These are phyloP conservation scores for Pseudogymnoascus sp. DNA, from an alignment of 2,329 filamentous ascomycete genomes.

Conservation along the genomic window DNA sequence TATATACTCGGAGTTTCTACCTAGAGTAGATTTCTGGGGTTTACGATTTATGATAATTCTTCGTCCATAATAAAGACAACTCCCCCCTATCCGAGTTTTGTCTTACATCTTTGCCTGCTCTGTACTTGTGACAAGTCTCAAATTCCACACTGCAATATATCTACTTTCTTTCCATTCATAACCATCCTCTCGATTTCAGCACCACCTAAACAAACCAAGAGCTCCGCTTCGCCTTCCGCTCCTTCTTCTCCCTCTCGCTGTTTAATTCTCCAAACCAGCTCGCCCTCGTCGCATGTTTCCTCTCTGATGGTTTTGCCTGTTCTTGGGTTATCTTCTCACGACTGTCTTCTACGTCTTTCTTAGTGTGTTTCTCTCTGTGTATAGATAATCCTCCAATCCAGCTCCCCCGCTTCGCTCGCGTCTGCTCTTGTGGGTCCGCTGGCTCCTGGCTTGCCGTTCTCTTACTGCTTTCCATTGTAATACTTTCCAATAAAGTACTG, in stretches of 20 bases:
- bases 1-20: slow-evolving; percentile 9
- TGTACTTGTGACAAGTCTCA: background rate
- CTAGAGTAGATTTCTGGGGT: background rate
- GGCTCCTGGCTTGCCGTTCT: background rate
- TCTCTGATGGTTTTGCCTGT: background rate
- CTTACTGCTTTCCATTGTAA: too few relatives aligned
- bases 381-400: background rate
- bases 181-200: background rate
- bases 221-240: background rate
- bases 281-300: background rate
- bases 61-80: background rate
- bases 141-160: background rate
- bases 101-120: background rate
- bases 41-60: slow-evolving; percentile 1
- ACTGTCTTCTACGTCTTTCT: background rate
- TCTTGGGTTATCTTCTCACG: background rate
- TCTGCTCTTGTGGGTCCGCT: background rate
- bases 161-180: background rate
- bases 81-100: background rate
- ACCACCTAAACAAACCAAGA: background rate
- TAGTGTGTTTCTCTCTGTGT: background rate
- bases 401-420: background rate
- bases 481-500: too few relatives aligned
- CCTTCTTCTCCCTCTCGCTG: background rate
- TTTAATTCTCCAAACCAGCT: background rate